Percentiles rank a stretch among this genome's conserved stretches.
phyloP scores from a whole-genome alignment of 768 basidiomycete species.

The Phylloporus sp. region DNA sequence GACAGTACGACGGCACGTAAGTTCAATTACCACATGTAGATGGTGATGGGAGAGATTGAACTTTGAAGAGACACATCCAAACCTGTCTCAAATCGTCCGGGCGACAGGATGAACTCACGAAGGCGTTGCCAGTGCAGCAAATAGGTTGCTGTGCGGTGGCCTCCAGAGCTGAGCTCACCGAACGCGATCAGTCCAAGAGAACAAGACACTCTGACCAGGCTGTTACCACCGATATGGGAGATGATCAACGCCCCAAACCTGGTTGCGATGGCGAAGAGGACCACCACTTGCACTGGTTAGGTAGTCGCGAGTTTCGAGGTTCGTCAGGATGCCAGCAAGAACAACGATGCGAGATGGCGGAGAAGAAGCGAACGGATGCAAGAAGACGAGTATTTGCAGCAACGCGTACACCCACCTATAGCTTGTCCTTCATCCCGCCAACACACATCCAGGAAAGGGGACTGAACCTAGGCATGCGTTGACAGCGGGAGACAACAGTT shows the following conservation, averaged over 20 bases:
- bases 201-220: not conserved
- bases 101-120: not conserved
- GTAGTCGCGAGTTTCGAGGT: no score
- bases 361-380: no score
- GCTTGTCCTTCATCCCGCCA: no score
- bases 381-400: no score
- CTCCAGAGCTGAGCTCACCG: not conserved
- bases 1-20: no score
- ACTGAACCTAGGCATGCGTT: no score
- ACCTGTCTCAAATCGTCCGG: not conserved
- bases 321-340: no score
- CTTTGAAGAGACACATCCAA: not conserved
- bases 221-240: not conserved
- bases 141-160: not conserved
- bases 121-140: conserved; percentile 1
- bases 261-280: not conserved
- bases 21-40: not conserved
- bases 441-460: no score
- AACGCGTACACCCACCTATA: no score
- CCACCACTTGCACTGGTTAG: conserved; percentile 29
- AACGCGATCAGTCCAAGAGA: not conserved
- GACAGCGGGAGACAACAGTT: no score
- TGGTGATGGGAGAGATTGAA: not conserved
- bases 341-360: no score
- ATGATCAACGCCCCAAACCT: not conserved